phyloP scores from a whole-genome alignment of 2,329 filamentous ascomycete species.

The Leptographium galeiforme region DNA sequence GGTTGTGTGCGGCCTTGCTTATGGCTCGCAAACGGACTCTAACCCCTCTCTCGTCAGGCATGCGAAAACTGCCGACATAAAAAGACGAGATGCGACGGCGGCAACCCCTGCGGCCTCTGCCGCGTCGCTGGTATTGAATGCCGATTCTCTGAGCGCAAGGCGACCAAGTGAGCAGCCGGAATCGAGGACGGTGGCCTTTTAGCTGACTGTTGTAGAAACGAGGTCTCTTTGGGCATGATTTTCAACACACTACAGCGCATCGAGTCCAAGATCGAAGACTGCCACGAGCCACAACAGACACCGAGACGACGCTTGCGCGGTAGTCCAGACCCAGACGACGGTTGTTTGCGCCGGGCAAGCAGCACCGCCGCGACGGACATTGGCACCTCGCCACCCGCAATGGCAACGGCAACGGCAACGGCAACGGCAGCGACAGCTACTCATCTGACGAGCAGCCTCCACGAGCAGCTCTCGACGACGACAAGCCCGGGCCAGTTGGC shows the following conservation, averaged over 20 bases:
- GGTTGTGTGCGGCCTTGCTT: not conserved
- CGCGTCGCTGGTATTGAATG: slow-evolving; percentile 33
- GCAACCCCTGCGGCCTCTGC: slow-evolving; percentile 38
- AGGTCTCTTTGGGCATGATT: slow-evolving; percentile 38
- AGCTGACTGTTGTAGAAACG: slow-evolving; percentile 23
- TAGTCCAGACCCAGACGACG: not conserved
- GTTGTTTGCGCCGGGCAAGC: not conserved
- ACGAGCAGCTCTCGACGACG: slow-evolving; percentile 10
- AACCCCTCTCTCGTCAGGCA: slow-evolving; percentile 19
- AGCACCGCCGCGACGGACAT: not conserved
- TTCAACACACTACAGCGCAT: slow-evolving; percentile 39
- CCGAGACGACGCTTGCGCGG: not conserved
- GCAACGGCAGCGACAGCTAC: slow-evolving; percentile 12
- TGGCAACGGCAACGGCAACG: not conserved
- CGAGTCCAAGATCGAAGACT: slow-evolving; percentile 35
- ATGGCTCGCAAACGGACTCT: not conserved
- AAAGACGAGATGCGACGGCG: slow-evolving; percentile 42
- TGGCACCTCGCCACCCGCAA: slow-evolving; percentile 1
- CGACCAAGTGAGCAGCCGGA: slow-evolving; percentile 27
- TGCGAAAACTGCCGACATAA: slow-evolving; percentile 39
- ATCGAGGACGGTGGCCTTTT: not conserved
- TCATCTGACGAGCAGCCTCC: slow-evolving; percentile 20
- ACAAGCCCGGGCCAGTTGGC: not conserved
- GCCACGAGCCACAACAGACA: not conserved
- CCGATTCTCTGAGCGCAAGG: slow-evolving; percentile 36